A percentile compares a stretch with the other conserved stretches of the same genome.
These are phyloP conservation scores for Sindora glabra DNA, from an alignment of 306 rosid species.

Conservation along the genomic window DNA sequence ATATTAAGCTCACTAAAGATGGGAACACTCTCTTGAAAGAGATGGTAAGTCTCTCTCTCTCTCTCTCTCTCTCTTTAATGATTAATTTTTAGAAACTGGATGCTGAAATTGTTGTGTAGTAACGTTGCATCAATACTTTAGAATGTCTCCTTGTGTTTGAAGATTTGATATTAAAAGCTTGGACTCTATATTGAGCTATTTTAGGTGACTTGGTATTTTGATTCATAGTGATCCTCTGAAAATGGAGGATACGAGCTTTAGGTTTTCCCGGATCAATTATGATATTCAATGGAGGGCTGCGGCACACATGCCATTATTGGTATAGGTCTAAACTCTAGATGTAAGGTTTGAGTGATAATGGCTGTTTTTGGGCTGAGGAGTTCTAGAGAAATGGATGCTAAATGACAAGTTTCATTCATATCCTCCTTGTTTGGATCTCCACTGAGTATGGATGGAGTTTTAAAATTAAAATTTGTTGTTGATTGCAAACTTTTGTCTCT, in stretches of 20 bases:
- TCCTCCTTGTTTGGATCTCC: not conserved
- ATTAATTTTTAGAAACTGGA: no score
- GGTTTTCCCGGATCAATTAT: not conserved
- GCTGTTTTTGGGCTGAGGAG: no score
- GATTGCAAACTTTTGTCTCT: not conserved
- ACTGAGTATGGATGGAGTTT: not conserved
- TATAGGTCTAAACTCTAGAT: no score
- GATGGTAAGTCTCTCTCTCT: conserved; percentile 57
- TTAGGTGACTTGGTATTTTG: not conserved
- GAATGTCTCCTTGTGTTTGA: not conserved
- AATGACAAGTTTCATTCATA: not conserved
- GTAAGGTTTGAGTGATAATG: no score
- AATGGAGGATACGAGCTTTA: not conserved
- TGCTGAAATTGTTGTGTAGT: not conserved
- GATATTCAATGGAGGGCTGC: not conserved
- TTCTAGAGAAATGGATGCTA: not conserved
- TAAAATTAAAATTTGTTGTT: not conserved
- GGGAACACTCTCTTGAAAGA: conserved; percentile 95
- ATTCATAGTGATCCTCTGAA: not conserved
- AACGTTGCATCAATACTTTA: not conserved
- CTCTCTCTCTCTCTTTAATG: no score
- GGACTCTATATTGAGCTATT: not conserved
- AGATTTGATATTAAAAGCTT: not conserved
- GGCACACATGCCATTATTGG: no score
- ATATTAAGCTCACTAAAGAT: conserved; percentile 92